Evolutionary conservation across 306 rosid genomes (phyloP).

Genomic region (Oxytropis ochrocephala): DNA sequence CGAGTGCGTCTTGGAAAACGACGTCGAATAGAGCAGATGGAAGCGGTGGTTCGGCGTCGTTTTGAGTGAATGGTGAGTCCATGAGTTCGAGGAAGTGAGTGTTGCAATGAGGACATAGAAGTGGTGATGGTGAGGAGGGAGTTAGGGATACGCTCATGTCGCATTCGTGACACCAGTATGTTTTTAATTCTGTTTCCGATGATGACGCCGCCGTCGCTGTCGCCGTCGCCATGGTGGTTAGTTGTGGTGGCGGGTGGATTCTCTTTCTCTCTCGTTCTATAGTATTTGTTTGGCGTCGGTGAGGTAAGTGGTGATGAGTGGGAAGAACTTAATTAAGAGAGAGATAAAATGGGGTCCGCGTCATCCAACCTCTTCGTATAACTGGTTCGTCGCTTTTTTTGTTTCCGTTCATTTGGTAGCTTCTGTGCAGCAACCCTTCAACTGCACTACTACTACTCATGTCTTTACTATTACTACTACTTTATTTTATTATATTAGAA

Average conservation of each 20-base stretch:
- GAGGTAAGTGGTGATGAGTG: not conserved
- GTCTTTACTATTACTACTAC: too few species aligned
- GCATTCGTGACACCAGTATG: slow-evolving; percentile 93
- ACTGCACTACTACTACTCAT: not conserved
- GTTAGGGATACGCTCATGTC: slow-evolving; percentile 74
- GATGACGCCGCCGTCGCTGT: not conserved
- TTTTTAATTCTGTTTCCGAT: slow-evolving; percentile 29
- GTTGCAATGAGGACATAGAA: slow-evolving; percentile 63
- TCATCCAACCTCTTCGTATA: not conserved
- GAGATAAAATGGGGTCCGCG: slow-evolving; percentile 28
- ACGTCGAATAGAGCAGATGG: slow-evolving; percentile 5
- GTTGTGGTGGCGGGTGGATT: slow-evolving; percentile 1
- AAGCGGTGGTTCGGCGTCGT: slow-evolving; percentile 17
- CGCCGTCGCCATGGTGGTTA: not conserved
- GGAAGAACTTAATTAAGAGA: not conserved
- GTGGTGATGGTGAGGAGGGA: slow-evolving; percentile 21
- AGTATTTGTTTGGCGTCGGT: not conserved
- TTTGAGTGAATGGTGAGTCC: slow-evolving; percentile 46
- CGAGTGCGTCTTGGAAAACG: slow-evolving; percentile 20
- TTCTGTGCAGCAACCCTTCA: not conserved
- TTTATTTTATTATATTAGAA: too few species aligned
- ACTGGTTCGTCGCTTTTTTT: slow-evolving; percentile 13
- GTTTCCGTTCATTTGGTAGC: slow-evolving; percentile 7
- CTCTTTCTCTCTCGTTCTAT: not conserved
- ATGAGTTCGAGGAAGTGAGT: slow-evolving; percentile 71